Evolutionary conservation across 495 filamentous ascomycete genomes (phyloP).

Genomic region (Achaetomiella virescens): DNA sequence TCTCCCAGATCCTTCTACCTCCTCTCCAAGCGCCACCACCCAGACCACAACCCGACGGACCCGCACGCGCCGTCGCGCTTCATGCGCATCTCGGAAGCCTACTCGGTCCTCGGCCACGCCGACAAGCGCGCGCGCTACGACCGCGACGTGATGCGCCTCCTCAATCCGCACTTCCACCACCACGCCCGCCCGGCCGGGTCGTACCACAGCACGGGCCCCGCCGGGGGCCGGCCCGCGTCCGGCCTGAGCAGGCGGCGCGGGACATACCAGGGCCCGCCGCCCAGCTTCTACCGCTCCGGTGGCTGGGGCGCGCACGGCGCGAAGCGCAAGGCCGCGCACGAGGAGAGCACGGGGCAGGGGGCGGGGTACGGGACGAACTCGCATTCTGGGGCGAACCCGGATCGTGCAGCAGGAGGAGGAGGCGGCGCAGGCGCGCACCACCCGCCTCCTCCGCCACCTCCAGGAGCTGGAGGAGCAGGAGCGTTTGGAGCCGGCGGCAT

Average conservation of each 20-base stretch:
- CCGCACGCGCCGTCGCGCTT: slow-evolving; percentile 70
- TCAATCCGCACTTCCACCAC: slow-evolving; percentile 26
- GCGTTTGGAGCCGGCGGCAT: slow-evolving; percentile 33
- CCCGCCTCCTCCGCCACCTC: not conserved
- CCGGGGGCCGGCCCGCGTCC: slow-evolving; percentile 67
- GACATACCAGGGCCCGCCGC: slow-evolving; percentile 77
- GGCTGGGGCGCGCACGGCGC: slow-evolving; percentile 56
- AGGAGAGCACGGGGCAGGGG: slow-evolving; percentile 30
- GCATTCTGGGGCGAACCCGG: no score
- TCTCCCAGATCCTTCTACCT: slow-evolving; percentile 71
- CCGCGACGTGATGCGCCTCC: slow-evolving; percentile 46
- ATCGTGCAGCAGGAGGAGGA: no score
- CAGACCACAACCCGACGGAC: slow-evolving; percentile 79
- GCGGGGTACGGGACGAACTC: slow-evolving; percentile 8
- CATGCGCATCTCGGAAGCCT: slow-evolving; percentile 79
- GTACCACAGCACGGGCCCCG: slow-evolving; percentile 47
- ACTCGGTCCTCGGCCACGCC: slow-evolving; percentile 65
- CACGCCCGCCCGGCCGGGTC: slow-evolving; percentile 33
- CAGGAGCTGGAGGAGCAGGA: not conserved
- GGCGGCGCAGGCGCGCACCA: no score
- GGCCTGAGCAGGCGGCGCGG: slow-evolving; percentile 72
- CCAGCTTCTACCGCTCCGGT: slow-evolving; percentile 75
- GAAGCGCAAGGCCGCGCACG: slow-evolving; percentile 44
- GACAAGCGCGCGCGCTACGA: slow-evolving; percentile 75
- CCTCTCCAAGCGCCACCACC: slow-evolving; percentile 90